Base-by-base conservation (phyloP, 1,284 basidiomycete genomes). In the Apiotrichum porosum region DNA sequence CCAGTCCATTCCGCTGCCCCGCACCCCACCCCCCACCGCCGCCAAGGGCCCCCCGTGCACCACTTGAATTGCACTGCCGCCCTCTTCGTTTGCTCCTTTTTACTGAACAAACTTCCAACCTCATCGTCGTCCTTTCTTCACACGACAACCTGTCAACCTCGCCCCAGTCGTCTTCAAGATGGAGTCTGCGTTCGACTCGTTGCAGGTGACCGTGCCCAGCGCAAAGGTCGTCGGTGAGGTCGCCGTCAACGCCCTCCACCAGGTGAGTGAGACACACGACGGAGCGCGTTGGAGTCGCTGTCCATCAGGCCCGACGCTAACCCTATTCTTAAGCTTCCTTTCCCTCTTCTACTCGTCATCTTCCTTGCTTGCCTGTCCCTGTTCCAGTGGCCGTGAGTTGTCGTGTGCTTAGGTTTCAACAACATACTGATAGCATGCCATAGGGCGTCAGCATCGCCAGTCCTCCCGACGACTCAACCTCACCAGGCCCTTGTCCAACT, bases 351-450 rank as follows among this genome's bases (percentile, higher is more conserved):
- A 6, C 12, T 41, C 37, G 19, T 52, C n/a, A 21, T 52, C 37
- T 41, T 52, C 42, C 30, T 46, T 14, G 42, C 42, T 3, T 36
- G 45, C 12, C 28, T 47, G 14, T 31, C 37, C 9, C 38, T 41
- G 18, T 37, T 52, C 45, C 45, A 39, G 28, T 47, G 33, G 31
- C 37, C 44, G 48, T 49, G 37, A 49, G 47, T 49, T 13, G 3
- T 12, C 19, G 5, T n/a, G 23, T 35, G 17, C 22, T 14, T 14
- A 8, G 1, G 9, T 19, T 18, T n/a, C 14, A 26, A 1, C 19
- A 14, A 22, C 22, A 37, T 37, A 19, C 34, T 30, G 18, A 35
- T 28, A 9, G 37, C n/a, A 12, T 26, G n/a, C n/a, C n/a, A n/a
- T 19, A 39, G 31, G n/a, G 26, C 19, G 5, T 30, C 37, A 1